These are phyloP conservation scores for Leccinum pachyderme DNA, from an alignment of 1,284 basidiomycete species.

Conservation along the genomic window DNA sequence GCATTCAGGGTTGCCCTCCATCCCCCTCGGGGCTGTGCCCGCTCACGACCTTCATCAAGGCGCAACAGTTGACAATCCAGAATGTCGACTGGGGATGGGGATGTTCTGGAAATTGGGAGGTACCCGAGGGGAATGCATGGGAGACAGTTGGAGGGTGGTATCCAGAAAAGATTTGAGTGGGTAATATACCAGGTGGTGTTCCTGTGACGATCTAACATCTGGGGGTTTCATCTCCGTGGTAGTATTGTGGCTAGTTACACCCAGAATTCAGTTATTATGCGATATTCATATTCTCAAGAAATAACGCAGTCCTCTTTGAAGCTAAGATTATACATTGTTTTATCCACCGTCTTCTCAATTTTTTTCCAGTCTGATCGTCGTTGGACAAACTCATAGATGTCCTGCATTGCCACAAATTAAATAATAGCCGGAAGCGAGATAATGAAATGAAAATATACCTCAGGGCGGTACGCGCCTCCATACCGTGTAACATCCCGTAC, in stretches of 20 bases:
- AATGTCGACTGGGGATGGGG: conserved; percentile 76
- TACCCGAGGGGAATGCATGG: conserved; percentile 57
- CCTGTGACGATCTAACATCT: neutral
- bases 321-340: conserved; percentile 92
- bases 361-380: conserved; percentile 94
- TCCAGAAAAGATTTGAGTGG: conserved; percentile 5
- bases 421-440: neutral
- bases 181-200: neutral
- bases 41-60: conserved; percentile 69
- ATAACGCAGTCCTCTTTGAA: conserved; percentile 88
- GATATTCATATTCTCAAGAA: conserved; percentile 2
- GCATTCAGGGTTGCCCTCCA: conserved; percentile 69
- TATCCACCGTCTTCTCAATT: conserved; percentile 93
- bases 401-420: conserved; percentile 44
- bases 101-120: conserved; percentile 72
- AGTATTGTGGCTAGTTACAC: neutral
- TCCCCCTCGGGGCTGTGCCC: conserved; percentile 77
- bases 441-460: conserved; percentile 47
- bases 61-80: conserved; percentile 63
- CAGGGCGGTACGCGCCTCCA: conserved; percentile 88
- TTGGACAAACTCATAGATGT: conserved; percentile 92
- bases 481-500: conserved; percentile 93
- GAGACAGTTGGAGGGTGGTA: conserved; percentile 51
- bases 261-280: neutral
- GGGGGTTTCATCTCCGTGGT: neutral